Base-by-base conservation (phyloP, 768 basidiomycete species). In the Peribolospora baueri region DNA sequence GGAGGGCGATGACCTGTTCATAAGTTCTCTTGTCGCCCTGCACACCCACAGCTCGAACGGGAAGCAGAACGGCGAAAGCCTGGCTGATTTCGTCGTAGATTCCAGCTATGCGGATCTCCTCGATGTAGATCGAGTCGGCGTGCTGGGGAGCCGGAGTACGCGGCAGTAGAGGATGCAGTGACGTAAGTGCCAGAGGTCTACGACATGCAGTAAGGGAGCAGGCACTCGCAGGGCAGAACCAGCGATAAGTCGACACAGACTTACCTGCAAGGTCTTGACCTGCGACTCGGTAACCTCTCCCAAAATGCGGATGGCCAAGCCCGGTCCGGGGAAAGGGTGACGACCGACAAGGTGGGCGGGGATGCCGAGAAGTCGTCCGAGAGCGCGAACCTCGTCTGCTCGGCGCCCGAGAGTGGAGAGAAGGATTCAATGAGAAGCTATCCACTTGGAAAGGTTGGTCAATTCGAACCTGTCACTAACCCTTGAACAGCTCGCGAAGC, bases 281-380 rank as follows among this genome's bases (percentile, higher is more conserved):
- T 98, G 93, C 45, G 82, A 83, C 49, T 83, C 80, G 41, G 81
- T 95, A 59, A 98, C 86, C 46, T 86, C 84, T 2, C 93, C 93
- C 13, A 98, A 77, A 61, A 98, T 97, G 46, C 93, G 85, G 67
- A 97, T 98, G 14, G 91, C 90, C 53, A 97, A 81, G 49, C 91
- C 93, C 4, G 93, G 93, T 0, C 91, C 93, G 11, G 93, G 93
- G 79, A 98, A 97, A 7, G 93, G 93, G 69, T 98, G 93, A 3
- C 93, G 81, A 59, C 87, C 83, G 39, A 97, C 91, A 51, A 98
- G 77, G 58, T 82, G 84, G 1, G 80, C 79, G 14, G 93, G 91
- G 63, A 98, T 98, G 51, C 76, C 75, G 52, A 98, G 77, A 25
- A 97, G 75, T 56, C 84, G 79, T 49, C 93, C 91, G 51, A 97